Evolutionary conservation across 2,329 filamentous ascomycete genomes (phyloP).

Genomic region (Arthrobotrys musiformis): DNA sequence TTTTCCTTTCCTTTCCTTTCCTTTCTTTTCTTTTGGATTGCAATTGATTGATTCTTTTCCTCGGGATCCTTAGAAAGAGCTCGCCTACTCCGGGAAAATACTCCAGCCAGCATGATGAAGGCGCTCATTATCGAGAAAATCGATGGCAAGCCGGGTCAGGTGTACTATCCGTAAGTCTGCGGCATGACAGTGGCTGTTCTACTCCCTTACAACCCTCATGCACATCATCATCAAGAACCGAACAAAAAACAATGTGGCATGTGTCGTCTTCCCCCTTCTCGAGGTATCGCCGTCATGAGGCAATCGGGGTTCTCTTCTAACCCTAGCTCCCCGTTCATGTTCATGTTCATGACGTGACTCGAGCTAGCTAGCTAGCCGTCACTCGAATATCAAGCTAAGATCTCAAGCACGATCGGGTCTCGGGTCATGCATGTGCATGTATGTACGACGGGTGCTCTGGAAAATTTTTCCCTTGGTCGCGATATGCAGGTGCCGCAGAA

Average conservation of each 20-base stretch:
- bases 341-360: constrained; percentile 40
- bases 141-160: constrained; percentile 85
- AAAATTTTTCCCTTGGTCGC: background rate
- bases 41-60: background rate
- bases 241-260: constrained; percentile 19
- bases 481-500: constrained; percentile 48
- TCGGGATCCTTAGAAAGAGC: constrained; percentile 22
- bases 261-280: background rate
- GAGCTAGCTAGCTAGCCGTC: background rate
- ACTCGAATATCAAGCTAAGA: constrained; percentile 16
- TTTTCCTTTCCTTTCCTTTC: background rate
- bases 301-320: constrained; percentile 15
- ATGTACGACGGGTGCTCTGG: constrained; percentile 17
- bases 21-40: background rate
- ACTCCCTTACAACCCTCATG: constrained; percentile 46
- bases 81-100: constrained; percentile 3
- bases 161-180: constrained; percentile 78
- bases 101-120: constrained; percentile 64
- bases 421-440: constrained; percentile 26
- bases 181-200: constrained; percentile 39
- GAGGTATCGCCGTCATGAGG: background rate
- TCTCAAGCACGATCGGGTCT: constrained; percentile 30
- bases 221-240: constrained; percentile 1
- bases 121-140: constrained; percentile 74
- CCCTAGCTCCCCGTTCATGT: constrained; percentile 11